Base-by-base conservation (phyloP, 2,329 filamentous ascomycete species). In the Aspergillus unguis region DNA sequence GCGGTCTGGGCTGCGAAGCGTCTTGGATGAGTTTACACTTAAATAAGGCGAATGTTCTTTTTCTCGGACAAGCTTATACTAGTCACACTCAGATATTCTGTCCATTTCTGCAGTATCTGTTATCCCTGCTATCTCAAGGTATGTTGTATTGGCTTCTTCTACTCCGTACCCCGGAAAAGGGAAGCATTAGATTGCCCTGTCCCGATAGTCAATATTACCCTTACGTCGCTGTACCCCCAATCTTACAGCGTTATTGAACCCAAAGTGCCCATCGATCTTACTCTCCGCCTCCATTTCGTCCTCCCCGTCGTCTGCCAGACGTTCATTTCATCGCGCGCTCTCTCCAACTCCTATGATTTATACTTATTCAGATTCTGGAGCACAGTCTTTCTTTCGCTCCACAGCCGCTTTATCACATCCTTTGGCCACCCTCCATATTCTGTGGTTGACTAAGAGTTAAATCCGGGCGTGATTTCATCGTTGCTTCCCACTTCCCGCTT, bases 401-500 rank as follows among this genome's bases (percentile, higher is more conserved):
- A 25, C 17, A 9, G 28, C 32, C 42, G 5, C 29, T n/a, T 41
- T 42, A 32, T 50, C 50, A 50, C 41, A 52, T 46, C 48, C 23
- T 49, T 48, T 41, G 42, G 42, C 38, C 35, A 48, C n/a, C 53
- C 35, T 50, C 37, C 47, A 50, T 50, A 41, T 55, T 50, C 59
- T 58, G 56, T 56, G 58, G 61, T 58, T 58, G 51, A 55, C 29
- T 23, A 27, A 48, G 50, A 53, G 41, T 55, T 38, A 49, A 55
- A 49, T 45, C 58, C 45, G 52, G 51, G 54, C 35, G 46, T 63
- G 58, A 63, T 62, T 58, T 62, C 61, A 61, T 64, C 57, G 59
- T 50, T 52, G 54, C 58, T 54, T 53, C 50, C 54, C 61, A 45
- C 51, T 52, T 52, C 44, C 48, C 50, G 32, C 52, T 53, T 52